Evolutionary conservation across 2,329 filamentous ascomycete species (phyloP), one percentile per base, ranked within the genome.

Genomic region (Pyrenophora seminiperda): DNA sequence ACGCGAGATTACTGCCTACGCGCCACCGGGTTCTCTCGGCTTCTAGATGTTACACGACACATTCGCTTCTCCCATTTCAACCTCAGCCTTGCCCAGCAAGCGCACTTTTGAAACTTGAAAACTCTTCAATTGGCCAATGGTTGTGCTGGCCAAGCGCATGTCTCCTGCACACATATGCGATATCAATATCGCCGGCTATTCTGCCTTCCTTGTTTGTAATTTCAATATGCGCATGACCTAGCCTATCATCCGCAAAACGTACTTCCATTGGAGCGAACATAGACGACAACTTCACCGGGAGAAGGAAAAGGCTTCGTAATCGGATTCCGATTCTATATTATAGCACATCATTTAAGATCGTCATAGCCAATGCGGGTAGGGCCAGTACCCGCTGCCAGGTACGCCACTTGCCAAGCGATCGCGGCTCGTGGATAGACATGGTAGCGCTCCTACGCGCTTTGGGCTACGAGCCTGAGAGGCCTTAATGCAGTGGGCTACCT

Each of bases 361-460:
- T 50, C 24, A 41, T 30, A 15, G 24, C 19, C 20, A 13, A 37
- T 34, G 18, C 36, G 46, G 44, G 29, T 36, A 43, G 17, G 37
- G 42, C 34, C 41, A 15, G 24, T 36, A 45, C 22, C 40, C 40
- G 42, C 47, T 50, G 32, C 36, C 45, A 44, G 50, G 46, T 53
- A 53, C 40, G 45, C 48, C 22, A 36, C 43, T 15, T 22, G 38
- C 18, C 45, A 29, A 41, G 34, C 36, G 15, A 31, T 27, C 13
- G 10, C 20, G 17, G 9, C 11, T 29, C 31, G 32, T 27, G 29
- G 22, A 22, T 27, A 17, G 27, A 41, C 31, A 15, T 29, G 7
- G n/a, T 14, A 15, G 13, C 14, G 9, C 33, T 24, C 32, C 27
- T n/a, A 37, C 9, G 13, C 24, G 9, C 13, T 27, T 27, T 9